Conservation (phyloP, 768 basidiomycete species). For the Leccinum obscurum region DNA sequence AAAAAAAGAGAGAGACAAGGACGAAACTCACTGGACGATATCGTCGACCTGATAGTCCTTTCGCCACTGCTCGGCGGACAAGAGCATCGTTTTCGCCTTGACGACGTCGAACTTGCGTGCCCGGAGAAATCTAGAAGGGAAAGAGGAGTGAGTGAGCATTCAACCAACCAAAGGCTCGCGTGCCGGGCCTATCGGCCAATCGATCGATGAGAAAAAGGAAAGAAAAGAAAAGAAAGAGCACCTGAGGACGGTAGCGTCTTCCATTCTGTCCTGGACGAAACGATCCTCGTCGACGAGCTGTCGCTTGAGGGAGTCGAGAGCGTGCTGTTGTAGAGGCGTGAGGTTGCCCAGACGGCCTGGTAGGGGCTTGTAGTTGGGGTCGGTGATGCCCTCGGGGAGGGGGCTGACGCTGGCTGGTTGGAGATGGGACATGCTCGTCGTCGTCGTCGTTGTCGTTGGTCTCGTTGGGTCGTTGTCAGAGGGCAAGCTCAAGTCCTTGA, state of each 20-base stretch:
- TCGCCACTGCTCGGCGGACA: slow-evolving; percentile 85
- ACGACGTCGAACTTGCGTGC: slow-evolving; percentile 90
- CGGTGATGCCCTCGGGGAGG: slow-evolving; percentile 58
- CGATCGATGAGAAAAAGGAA: slow-evolving; percentile 4
- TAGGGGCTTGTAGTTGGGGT: slow-evolving; percentile 62
- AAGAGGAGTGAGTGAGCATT: background rate
- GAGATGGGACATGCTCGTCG: slow-evolving; percentile 30
- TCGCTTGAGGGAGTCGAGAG: slow-evolving; percentile 67
- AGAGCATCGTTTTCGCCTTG: slow-evolving; percentile 83
- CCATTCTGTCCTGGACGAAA: slow-evolving; percentile 66
- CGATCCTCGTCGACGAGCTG: slow-evolving; percentile 59
- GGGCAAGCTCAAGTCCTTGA: background rate
- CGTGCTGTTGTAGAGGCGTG: slow-evolving; percentile 55
- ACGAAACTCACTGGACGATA: slow-evolving; percentile 53
- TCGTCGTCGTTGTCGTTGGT: background rate
- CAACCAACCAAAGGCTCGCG: too few species aligned
- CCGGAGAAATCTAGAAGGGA: slow-evolving; percentile 69
- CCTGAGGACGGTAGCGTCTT: slow-evolving; percentile 70
- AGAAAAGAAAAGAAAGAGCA: slow-evolving; percentile 28
- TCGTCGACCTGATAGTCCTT: slow-evolving; percentile 82
- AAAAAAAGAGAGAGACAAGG: too few species aligned
- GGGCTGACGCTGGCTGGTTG: slow-evolving; percentile 52
- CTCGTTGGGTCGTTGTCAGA: background rate
- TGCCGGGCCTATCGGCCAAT: background rate
- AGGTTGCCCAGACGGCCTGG: slow-evolving; percentile 85